Conservation (phyloP, 176 grass and related monocot species). For the Canna indica region DNA sequence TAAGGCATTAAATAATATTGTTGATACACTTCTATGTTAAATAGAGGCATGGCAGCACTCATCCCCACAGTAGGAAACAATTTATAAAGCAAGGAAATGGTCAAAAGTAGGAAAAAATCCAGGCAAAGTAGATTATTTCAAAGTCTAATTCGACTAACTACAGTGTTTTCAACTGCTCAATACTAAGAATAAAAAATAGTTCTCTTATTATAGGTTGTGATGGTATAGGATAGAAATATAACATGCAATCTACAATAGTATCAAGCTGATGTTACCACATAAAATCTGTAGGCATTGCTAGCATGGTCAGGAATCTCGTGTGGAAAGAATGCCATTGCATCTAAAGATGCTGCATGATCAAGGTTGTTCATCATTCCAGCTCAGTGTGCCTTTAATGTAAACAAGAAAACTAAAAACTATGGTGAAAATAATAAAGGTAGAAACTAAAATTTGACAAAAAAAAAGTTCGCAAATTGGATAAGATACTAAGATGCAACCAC, state of each 20-base stretch:
- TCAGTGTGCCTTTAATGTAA: neutral
- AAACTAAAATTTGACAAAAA: neutral
- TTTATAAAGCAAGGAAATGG: no score
- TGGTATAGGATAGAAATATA: neutral
- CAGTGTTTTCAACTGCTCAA: no score
- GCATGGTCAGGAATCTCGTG: slow-evolving; percentile 7
- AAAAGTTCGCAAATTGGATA: neutral
- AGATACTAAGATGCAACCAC: neutral
- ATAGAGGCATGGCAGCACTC: no score
- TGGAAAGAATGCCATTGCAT: slow-evolving; percentile 6
- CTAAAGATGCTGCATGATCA: slow-evolving; percentile 12
- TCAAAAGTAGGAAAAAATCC: no score
- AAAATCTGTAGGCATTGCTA: neutral
- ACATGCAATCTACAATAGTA: neutral
- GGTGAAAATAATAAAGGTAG: neutral
- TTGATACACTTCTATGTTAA: no score
- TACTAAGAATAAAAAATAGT: neutral
- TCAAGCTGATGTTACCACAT: neutral
- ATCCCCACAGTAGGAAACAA: no score
- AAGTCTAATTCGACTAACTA: no score
- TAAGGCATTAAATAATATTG: neutral
- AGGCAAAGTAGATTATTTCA: no score
- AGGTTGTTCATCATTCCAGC: slow-evolving; percentile 10
- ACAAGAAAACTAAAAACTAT: no score
- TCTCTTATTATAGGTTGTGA: neutral